A percentile compares a stretch with the other conserved stretches of the same genome.
These are phyloP conservation scores for Filobasidium uniguttulatum DNA, from an alignment of 1,284 basidiomycete species.

Conservation along the genomic window DNA sequence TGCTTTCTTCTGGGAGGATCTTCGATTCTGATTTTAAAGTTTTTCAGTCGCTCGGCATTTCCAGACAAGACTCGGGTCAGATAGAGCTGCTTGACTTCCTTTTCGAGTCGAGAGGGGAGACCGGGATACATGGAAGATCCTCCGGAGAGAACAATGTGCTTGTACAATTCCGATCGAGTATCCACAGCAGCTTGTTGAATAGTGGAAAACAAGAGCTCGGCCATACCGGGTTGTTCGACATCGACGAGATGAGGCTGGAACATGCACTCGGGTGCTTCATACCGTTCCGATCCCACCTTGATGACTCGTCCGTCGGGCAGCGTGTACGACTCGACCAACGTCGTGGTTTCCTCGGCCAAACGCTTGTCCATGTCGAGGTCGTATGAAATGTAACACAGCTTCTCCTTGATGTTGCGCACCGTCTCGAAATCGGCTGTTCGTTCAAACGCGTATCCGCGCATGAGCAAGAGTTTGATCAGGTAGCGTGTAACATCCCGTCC, in stretches of 20 bases:
- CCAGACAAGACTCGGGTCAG: slow-evolving; percentile 73
- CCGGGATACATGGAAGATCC: slow-evolving; percentile 99
- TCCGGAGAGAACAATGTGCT: slow-evolving; percentile 93
- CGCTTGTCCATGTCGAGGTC: slow-evolving; percentile 89
- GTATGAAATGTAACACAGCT: slow-evolving; percentile 84
- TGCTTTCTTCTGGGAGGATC: slow-evolving; percentile 96
- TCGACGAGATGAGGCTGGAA: slow-evolving; percentile 99
- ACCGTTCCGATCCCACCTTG: slow-evolving; percentile 97
- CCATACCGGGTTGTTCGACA: slow-evolving; percentile 90
- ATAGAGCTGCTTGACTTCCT: slow-evolving; percentile 99
- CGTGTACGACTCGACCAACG: slow-evolving; percentile 92
- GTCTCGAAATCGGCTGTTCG: slow-evolving; percentile 99
- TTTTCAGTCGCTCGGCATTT: slow-evolving; percentile 75
- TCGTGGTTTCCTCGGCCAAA: slow-evolving; percentile 90
- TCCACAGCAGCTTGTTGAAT: slow-evolving; percentile 89
- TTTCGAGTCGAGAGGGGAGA: slow-evolving; percentile 87
- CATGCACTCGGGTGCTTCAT: slow-evolving; percentile 99
- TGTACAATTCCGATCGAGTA: slow-evolving; percentile 81
- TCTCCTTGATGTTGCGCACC: slow-evolving; percentile 96
- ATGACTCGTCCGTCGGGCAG: slow-evolving; percentile 92
- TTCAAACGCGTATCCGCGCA: slow-evolving; percentile 99
- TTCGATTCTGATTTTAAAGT: slow-evolving; percentile 98
- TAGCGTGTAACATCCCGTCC: slow-evolving; percentile 97
- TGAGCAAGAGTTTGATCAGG: slow-evolving; percentile 92
- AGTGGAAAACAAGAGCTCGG: slow-evolving; percentile 93